These are phyloP conservation scores for Begonia loranthoides DNA, from an alignment of 306 rosid genomes.

Conservation along the genomic window DNA sequence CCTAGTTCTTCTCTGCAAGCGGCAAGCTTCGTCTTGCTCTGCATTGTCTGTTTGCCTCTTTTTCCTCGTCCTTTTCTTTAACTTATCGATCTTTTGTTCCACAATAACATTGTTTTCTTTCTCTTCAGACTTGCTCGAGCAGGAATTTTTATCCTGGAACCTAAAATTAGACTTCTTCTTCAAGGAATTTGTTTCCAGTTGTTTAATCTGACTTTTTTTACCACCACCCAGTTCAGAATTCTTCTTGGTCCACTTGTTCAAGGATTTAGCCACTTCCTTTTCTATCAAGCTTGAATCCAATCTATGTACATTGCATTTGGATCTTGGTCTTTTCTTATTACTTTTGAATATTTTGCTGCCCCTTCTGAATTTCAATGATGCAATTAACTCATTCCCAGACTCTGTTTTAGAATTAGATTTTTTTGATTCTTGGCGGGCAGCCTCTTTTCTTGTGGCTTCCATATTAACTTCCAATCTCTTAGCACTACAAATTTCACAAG, in stretches of 20 bases:
- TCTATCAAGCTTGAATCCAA: constrained; percentile 24
- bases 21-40: constrained; percentile 64
- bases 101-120: constrained; percentile 21
- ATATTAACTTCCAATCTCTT: constrained; percentile 26
- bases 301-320: constrained; percentile 20
- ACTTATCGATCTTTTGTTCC: constrained; percentile 21
- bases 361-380: constrained; percentile 21
- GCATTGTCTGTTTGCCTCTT: constrained; percentile 25
- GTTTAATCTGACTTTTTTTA: constrained; percentile 10
- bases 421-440: constrained; percentile 24
- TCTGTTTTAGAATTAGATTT: constrained; percentile 23
- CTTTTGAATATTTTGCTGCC: constrained; percentile 22
- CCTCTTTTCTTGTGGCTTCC: constrained; percentile 35
- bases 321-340: constrained; percentile 27
- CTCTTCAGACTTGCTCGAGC: constrained; percentile 15
- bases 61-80: constrained; percentile 33
- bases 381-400: constrained; percentile 22
- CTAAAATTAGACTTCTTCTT: constrained; percentile 24
- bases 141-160: constrained; percentile 21
- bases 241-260: constrained; percentile 23
- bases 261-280: constrained; percentile 19
- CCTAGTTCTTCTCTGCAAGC: constrained; percentile 70
- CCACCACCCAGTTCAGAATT: constrained; percentile 19
- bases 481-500: constrained; percentile 16
- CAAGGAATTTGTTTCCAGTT: constrained; percentile 20